Percentiles rank a stretch among this genome's conserved stretches.
Evolutionary conservation across 2,329 filamentous ascomycete species (phyloP).

Genomic region (Claviceps capensis): DNA sequence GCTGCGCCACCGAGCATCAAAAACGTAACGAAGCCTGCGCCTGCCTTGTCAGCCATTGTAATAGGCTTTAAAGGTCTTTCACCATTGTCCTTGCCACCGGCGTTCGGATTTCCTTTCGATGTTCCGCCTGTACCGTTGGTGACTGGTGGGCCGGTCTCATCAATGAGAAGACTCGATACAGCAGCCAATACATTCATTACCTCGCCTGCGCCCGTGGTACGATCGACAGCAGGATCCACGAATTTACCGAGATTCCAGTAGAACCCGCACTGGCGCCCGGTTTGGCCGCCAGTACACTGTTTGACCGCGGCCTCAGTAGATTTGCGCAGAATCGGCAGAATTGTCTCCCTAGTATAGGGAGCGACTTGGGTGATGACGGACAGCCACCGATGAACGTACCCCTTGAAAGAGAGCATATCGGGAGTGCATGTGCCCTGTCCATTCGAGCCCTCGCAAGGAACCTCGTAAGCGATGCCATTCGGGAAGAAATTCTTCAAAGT

Average conservation of each 20-base stretch:
- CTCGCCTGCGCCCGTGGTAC: constrained; percentile 43
- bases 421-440: constrained; percentile 44
- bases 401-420: constrained; percentile 64
- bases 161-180: constrained; percentile 35
- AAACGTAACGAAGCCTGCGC: constrained; percentile 34
- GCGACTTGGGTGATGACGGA: constrained; percentile 46
- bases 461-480: constrained; percentile 48
- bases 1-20: constrained; percentile 27
- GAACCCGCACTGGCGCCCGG: constrained; percentile 49
- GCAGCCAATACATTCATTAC: constrained; percentile 44
- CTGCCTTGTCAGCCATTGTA: constrained; percentile 31
- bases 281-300: constrained; percentile 46
- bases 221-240: constrained; percentile 33
- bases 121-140: constrained; percentile 38
- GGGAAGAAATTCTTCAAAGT: constrained; percentile 39
- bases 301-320: constrained; percentile 46
- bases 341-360: constrained; percentile 39
- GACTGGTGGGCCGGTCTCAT: constrained; percentile 25
- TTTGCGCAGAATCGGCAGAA: constrained; percentile 42
- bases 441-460: constrained; percentile 50
- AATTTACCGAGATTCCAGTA: constrained; percentile 40
- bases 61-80: constrained; percentile 16
- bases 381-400: constrained; percentile 54
- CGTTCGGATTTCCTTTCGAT: constrained; percentile 27
- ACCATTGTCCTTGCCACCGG: constrained; percentile 22